These are phyloP conservation scores for Trichoderma aggressivum DNA, from an alignment of 2,329 filamentous ascomycete genomes.

Conservation along the genomic window DNA sequence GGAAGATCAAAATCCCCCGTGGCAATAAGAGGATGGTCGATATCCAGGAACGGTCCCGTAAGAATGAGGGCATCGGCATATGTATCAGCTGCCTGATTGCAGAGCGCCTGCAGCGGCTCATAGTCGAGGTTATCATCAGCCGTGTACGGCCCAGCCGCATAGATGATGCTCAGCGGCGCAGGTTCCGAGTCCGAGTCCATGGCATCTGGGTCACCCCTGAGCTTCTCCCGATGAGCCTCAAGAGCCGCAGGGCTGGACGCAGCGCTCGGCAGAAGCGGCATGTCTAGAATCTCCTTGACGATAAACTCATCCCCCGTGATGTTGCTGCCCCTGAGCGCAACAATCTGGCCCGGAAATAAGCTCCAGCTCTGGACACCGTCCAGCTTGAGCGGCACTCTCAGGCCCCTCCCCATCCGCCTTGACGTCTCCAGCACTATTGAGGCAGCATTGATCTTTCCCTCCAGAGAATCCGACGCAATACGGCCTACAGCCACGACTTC, in stretches of 20 bases:
- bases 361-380: conserved; percentile 65
- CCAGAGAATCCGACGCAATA: conserved; percentile 82
- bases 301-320: conserved; percentile 79
- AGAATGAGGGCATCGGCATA: conserved; percentile 78
- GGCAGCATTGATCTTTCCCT: conserved; percentile 80
- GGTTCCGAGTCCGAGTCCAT: conserved; percentile 53
- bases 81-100: conserved; percentile 69
- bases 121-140: conserved; percentile 90
- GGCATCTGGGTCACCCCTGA: conserved; percentile 61
- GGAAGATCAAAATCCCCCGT: conserved; percentile 75
- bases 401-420: conserved; percentile 74
- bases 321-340: conserved; percentile 83
- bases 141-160: conserved; percentile 86
- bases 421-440: conserved; percentile 88
- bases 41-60: conserved; percentile 83
- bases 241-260: conserved; percentile 66
- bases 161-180: conserved; percentile 69
- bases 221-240: conserved; percentile 63
- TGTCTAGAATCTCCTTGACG: conserved; percentile 69
- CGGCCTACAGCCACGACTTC: conserved; percentile 88
- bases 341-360: conserved; percentile 93
- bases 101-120: conserved; percentile 78
- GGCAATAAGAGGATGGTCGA: conserved; percentile 84
- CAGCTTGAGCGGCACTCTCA: conserved; percentile 76
- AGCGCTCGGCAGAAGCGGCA: conserved; percentile 71